Base-by-base conservation (phyloP, 2,329 filamentous ascomycete genomes). In the Colletotrichum higginsianum region DNA sequence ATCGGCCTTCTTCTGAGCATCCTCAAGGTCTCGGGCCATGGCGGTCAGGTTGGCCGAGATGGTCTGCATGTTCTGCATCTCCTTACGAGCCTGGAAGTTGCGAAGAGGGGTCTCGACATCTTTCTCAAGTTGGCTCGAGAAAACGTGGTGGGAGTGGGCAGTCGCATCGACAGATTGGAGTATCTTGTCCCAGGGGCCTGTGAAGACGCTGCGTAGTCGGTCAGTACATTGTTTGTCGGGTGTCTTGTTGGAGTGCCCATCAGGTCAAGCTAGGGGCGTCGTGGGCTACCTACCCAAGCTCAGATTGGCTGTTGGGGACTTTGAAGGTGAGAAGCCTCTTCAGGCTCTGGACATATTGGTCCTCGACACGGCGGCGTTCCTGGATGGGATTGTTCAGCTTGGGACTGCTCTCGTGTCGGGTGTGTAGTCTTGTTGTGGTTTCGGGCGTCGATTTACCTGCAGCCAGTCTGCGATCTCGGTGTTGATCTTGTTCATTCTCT, bases 401-500 rank as follows among this genome's bases (percentile, higher is more conserved):
- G 53, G 15, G 12, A 18, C 18, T 44, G n/a, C 42, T 21, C 26
- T 52, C 30, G 18, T 18, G 26, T 71, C 63, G 74, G 55, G n/a
- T n/a, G 40, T 9, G 35, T 56, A 61, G 46, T 46, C 7, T 65
- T 23, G 30, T 47, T 5, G 38, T 35, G 55, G 53, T 18, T 35
- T 40, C 15, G 58, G 58, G 66, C 60, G 42, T 38, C 67, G 62
- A 75, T 84, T 83, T 90, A 98, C 95, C 92, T 96, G 93, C 74
- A 99, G 89, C 94, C 96, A 99, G 84, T 98, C 96, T 81, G 96
- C 96, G 78, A 99, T 94, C 80, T 98, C 94, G 76, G 87, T 84
- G 83, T 99, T 98, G 84, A 97, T 85, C 82, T 92, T 94, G 78
- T 89, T 90, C 80, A 98, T 96, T 82, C 94, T 90, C 82, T 93